A percentile compares a stretch with the other conserved stretches of the same genome.
Evolutionary conservation across 2,329 filamentous ascomycete genomes (phyloP).

Genomic region (Clarireedia sp.): DNA sequence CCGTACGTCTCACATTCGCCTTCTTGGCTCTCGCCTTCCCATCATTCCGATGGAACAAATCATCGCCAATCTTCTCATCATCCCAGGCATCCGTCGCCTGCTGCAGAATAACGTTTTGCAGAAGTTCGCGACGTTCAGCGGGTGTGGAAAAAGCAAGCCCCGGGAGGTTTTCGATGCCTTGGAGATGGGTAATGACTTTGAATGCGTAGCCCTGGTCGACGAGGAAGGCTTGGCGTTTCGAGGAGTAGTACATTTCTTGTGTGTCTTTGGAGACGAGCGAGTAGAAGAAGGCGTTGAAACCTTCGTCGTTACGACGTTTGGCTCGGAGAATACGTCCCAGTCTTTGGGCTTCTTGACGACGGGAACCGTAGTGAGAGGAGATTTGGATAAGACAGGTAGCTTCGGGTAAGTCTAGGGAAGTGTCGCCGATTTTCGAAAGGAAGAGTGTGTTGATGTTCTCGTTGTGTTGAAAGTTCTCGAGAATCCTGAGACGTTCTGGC

Average conservation of each 20-base stretch:
- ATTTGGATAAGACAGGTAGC: constrained; percentile 97
- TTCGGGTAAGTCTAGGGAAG: constrained; percentile 92
- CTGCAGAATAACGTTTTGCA: constrained; percentile 83
- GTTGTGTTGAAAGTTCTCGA: constrained; percentile 95
- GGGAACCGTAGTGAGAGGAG: constrained; percentile 93
- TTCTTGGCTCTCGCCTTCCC: constrained; percentile 38
- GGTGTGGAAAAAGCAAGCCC: constrained; percentile 74
- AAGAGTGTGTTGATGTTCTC: constrained; percentile 86
- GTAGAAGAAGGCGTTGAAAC: constrained; percentile 99
- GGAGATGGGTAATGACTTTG: constrained; percentile 94
- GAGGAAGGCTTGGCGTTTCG: constrained; percentile 91
- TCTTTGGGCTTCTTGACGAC: constrained; percentile 91
- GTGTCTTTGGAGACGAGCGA: constrained; percentile 96
- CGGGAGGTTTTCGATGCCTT: constrained; percentile 79
- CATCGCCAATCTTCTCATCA: constrained; percentile 36
- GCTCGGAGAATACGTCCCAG: constrained; percentile 88
- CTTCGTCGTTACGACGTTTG: constrained; percentile 92
- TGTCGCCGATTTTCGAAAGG: constrained; percentile 95
- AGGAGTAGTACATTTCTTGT: constrained; percentile 95
- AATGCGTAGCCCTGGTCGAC: constrained; percentile 98
- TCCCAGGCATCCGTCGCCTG: constrained; percentile 46
- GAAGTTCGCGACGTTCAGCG: constrained; percentile 72
- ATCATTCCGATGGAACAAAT: constrained; percentile 49
- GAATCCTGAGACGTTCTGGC: constrained; percentile 81
- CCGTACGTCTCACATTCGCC: constrained; percentile 65